Evolutionary conservation across 352 stramenopile genomes (phyloP), one percentile per base, ranked within the genome.

Genomic region (Hyaloperonospora arabidopsidis): DNA sequence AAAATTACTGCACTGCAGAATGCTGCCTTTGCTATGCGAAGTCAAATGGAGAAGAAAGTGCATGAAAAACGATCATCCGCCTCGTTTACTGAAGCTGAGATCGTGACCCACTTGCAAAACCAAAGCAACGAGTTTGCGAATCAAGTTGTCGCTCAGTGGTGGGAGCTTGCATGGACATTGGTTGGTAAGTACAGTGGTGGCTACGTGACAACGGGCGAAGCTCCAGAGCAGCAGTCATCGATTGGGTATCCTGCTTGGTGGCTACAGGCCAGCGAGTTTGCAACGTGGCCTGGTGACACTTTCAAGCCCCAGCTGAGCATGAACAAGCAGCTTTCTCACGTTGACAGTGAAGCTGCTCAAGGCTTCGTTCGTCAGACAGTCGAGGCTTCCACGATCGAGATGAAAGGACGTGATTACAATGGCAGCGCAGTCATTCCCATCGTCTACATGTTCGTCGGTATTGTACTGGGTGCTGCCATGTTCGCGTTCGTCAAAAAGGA

Each of bases 141-240:
- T 11, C 23, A 68, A 3, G 75, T 90, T 1, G 75, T 88, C 8
- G 47, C 70, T 0, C 51, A 68, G 22, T 87, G 79, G 79, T 88
- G 79, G 79, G 17, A 64, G 13, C 61, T 88, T 1, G 77, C 75
- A 8, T 90, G 79, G 79, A 71, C 49, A 19, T 53, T 90, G 12
- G 64, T 88, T 8, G 73, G 71, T 44, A 90, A 88, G 56, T 90
- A 79, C 57, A 87, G 74, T 49, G 67, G 86, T 32, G 80, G 80
- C 34, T 87, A 84, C 63, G 62, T 84, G 51, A 86, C 76, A 15
- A 87, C 72, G 8, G 78, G 80, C 21, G 80, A 90, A 48, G 53
- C 41, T n/a, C 56, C 72, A 0, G 50, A 52, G 3, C 49, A 84
- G 13, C 74, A 79, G 63, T 23, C 67, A 5, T 68, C 69, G 21